These are phyloP conservation scores for Neofusicoccum kwambonambiense DNA, from an alignment of 2,329 filamentous ascomycete genomes.

Conservation along the genomic window DNA sequence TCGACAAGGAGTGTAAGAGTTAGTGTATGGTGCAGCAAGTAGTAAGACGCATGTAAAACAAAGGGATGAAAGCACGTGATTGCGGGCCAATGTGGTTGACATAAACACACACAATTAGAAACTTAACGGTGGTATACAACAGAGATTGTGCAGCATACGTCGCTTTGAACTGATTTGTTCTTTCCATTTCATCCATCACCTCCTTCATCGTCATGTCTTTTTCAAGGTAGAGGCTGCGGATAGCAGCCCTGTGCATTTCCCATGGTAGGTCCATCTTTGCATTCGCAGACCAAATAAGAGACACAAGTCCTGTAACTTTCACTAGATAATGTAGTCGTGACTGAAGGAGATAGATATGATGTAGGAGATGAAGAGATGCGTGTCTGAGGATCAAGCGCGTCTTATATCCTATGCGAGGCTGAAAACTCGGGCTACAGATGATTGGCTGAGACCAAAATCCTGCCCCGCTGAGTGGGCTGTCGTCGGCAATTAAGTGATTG, in stretches of 20 bases:
- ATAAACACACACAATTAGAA: no score
- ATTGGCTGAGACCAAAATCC: background rate
- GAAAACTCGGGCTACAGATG: background rate
- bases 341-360: background rate
- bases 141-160: background rate
- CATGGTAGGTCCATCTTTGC: conserved; percentile 7
- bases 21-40: no score
- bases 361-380: no score
- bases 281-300: background rate
- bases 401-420: background rate
- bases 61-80: no score
- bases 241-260: conserved; percentile 28
- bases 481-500: no score
- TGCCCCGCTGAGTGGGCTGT: background rate
- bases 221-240: conserved; percentile 10
- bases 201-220: background rate
- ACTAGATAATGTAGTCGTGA: no score
- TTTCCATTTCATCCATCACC: conserved; percentile 1
- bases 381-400: no score
- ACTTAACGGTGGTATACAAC: background rate
- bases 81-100: no score
- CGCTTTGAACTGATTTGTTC: conserved; percentile 6
- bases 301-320: no score
- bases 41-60: no score
- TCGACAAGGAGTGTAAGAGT: no score